Evolutionary conservation across 2,329 filamentous ascomycete species (phyloP).

Genomic region (Grosmannia huntii): DNA sequence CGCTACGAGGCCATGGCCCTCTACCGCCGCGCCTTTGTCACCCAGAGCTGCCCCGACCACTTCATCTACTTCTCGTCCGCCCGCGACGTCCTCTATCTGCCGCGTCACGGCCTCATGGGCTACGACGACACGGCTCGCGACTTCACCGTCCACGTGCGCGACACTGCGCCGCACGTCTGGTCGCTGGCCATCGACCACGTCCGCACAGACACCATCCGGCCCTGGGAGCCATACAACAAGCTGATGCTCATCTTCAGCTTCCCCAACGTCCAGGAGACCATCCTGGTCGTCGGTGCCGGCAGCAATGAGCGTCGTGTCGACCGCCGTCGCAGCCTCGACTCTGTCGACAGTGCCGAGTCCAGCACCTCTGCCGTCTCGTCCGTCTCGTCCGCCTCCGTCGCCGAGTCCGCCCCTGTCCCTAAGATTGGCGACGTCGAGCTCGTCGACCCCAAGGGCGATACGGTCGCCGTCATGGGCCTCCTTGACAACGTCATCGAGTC

Average conservation of each 20-base stretch:
- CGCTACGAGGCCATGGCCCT: slow-evolving; percentile 25
- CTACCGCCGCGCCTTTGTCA: slow-evolving; percentile 24
- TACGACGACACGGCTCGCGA: slow-evolving; percentile 28
- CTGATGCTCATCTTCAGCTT: slow-evolving; percentile 31
- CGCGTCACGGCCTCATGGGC: slow-evolving; percentile 25
- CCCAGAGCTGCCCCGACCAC: slow-evolving; percentile 16
- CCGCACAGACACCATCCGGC: slow-evolving; percentile 27
- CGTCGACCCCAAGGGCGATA: slow-evolving; percentile 17
- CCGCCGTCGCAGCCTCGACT: slow-evolving; percentile 7
- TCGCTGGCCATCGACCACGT: slow-evolving; percentile 34
- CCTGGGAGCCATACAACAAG: slow-evolving; percentile 40
- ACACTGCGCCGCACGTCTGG: slow-evolving; percentile 20
- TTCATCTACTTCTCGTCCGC: slow-evolving; percentile 26
- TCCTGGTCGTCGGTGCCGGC: slow-evolving; percentile 19
- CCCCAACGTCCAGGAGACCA: slow-evolving; percentile 23
- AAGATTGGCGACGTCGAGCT: slow-evolving; percentile 15
- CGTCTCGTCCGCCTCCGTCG: background rate
- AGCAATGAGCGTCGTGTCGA: slow-evolving; percentile 2
- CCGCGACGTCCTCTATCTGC: slow-evolving; percentile 25
- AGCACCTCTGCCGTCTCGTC: background rate
- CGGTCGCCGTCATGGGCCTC: slow-evolving; percentile 9
- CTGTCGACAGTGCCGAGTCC: slow-evolving; percentile 3
- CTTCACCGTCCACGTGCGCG: slow-evolving; percentile 24
- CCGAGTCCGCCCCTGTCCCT: slow-evolving; percentile 7
- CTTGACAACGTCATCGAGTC: slow-evolving; percentile 16